Evolutionary conservation across 805 yeast genomes (phyloP).

Genomic region (Zygoascus biomembranicola): DNA sequence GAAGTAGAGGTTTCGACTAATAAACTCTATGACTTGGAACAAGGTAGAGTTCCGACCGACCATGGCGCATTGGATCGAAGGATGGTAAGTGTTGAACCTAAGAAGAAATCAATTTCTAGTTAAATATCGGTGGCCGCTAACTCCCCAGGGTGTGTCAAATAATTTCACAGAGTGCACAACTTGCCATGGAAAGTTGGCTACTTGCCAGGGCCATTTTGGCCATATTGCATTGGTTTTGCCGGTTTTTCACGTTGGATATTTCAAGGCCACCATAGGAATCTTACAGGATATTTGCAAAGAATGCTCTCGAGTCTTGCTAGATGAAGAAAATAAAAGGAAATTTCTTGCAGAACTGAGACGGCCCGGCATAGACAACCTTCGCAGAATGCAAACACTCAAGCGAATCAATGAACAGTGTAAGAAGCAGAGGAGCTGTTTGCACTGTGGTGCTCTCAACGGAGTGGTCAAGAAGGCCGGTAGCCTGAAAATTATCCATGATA

Average conservation of each 20-base stretch:
- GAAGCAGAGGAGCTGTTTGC: slow-evolving; percentile 83
- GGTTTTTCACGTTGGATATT: slow-evolving; percentile 95
- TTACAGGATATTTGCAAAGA: slow-evolving; percentile 85
- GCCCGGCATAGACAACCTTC: slow-evolving; percentile 82
- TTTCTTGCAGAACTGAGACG: slow-evolving; percentile 73
- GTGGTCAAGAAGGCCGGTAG: slow-evolving; percentile 98
- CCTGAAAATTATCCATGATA: slow-evolving; percentile 88
- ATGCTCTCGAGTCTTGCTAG: slow-evolving; percentile 72
- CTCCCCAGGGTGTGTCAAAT: slow-evolving; percentile 63
- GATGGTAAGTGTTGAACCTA: slow-evolving; percentile 39
- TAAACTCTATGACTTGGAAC: slow-evolving; percentile 84
- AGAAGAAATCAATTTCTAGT: too few relatives aligned
- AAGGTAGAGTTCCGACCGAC: slow-evolving; percentile 72
- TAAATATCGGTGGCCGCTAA: background rate
- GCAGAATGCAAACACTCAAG: slow-evolving; percentile 84
- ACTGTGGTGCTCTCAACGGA: slow-evolving; percentile 87
- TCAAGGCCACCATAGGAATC: slow-evolving; percentile 81
- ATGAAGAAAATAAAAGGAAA: slow-evolving; percentile 59
- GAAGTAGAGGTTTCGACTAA: slow-evolving; percentile 90
- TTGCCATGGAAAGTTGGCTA: slow-evolving; percentile 83
- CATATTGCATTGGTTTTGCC: slow-evolving; percentile 90
- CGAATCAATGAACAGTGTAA: slow-evolving; percentile 85
- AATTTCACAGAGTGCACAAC: slow-evolving; percentile 81
- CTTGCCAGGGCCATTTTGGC: slow-evolving; percentile 98
- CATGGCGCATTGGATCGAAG: slow-evolving; percentile 85